phyloP scores from a whole-genome alignment of 1,139 yeast genomes.

The Eremothecium cymbalariae region DNA sequence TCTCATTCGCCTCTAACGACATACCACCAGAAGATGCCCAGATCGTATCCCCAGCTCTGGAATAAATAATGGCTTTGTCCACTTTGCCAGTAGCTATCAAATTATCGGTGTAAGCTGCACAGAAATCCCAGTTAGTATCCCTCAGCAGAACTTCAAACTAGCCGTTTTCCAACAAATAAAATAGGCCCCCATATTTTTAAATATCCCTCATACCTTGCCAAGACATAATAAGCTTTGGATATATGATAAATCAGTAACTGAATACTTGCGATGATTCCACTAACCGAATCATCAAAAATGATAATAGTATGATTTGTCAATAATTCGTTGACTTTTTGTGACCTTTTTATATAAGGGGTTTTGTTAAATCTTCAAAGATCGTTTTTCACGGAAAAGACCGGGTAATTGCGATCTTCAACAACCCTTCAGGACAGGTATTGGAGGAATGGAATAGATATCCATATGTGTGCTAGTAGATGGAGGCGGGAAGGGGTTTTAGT shows the following conservation, averaged over 20 bases:
- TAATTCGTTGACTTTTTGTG: conserved; percentile 1
- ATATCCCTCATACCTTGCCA: conserved; percentile 36
- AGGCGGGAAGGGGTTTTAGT: no score
- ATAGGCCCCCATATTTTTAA: no score
- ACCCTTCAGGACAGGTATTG: no score
- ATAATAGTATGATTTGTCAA: conserved; percentile 1
- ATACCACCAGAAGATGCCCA: conserved; percentile 86
- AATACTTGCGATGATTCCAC: conserved; percentile 1
- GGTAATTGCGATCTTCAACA: no score
- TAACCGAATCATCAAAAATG: not conserved
- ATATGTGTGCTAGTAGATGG: no score
- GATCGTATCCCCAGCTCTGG: conserved; percentile 86
- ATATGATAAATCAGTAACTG: not conserved
- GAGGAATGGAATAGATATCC: no score
- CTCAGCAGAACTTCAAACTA: not conserved
- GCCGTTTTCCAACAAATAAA: not conserved
- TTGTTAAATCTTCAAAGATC: not conserved
- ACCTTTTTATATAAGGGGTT: conserved; percentile 2
- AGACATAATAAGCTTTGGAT: conserved; percentile 29
- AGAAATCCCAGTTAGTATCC: conserved; percentile 11
- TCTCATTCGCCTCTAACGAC: conserved; percentile 61
- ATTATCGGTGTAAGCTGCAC: conserved; percentile 81
- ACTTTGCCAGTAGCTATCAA: conserved; percentile 76
- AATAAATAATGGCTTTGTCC: conserved; percentile 87
- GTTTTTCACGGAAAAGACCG: not conserved